These are phyloP conservation scores for Plectranthus barbatus DNA, from an alignment of 257 asterid genomes.

Conservation along the genomic window DNA sequence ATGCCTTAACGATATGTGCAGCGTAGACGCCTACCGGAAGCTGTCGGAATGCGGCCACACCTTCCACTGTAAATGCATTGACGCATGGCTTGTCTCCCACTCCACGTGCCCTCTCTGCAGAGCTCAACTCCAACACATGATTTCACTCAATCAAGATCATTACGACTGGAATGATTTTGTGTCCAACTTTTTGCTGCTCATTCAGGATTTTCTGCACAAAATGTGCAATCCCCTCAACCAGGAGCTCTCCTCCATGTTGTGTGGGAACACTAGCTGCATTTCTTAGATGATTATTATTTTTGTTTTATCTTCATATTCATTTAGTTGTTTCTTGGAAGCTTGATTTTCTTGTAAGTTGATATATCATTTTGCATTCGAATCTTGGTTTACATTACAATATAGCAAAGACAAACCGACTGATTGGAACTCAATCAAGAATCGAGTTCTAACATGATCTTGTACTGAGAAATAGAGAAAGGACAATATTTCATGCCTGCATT, in stretches of 20 bases:
- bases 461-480: not conserved
- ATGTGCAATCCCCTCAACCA: conserved; percentile 25
- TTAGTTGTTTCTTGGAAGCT: no score
- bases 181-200: not conserved
- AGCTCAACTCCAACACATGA: conserved; percentile 21
- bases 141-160: conserved; percentile 2
- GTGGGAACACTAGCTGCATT: conserved; percentile 11
- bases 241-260: conserved; percentile 21
- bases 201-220: conserved; percentile 14
- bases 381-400: no score
- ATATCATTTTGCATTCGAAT: no score
- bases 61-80: conserved; percentile 32
- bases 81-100: conserved; percentile 22
- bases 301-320: no score
- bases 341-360: no score
- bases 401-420: not conserved
- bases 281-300: not conserved
- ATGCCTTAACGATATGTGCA: conserved; percentile 24
- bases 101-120: conserved; percentile 39
- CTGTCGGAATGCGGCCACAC: conserved; percentile 29
- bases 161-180: not conserved
- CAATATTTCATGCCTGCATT: no score
- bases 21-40: conserved; percentile 26
- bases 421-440: not conserved
- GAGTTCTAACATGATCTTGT: not conserved